Base-by-base conservation (phyloP, 2,329 filamentous ascomycete species). In the Setomelanomma holmii region DNA sequence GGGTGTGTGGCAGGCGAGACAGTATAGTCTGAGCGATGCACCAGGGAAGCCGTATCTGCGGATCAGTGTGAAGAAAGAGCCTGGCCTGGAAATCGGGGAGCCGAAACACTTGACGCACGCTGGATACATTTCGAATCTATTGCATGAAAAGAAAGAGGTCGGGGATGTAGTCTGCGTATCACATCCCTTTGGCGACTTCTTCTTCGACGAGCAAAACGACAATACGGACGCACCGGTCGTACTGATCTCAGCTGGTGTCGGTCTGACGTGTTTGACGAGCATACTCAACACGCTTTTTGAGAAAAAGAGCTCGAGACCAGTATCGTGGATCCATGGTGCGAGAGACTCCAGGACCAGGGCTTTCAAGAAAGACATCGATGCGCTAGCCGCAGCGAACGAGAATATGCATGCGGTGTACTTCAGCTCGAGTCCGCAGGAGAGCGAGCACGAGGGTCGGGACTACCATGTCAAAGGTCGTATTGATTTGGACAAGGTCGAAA, bases 1-100 rank as follows among this genome's bases (percentile, higher is more conserved):
- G 8, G 82, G 83, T n/a, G 80, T 85, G 67, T 75, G 80, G 58
- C 89, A 92, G 72, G 81, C 85, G 16, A 80, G 89, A 24, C 89
- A 91, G 72, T 92, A 91, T 75, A 89, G 87, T 21, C 80, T 92
- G 55, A 88, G 84, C 64, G 87, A 90, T 58, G 80, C 83, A 43
- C 87, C 86, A 2, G 78, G 78, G 2, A 75, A 80, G 7, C 79
- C 84, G 43, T 82, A 86, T 73, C 89, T 89, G 73, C 84, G 89
- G 23, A 87, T 91, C 74, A 89, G 83, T 43, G 82, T 92, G 50
- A 90, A 90, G 80, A 83, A 81, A 53, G 87, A 91, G 64, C 71
- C 76, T 2, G 86, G 85, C 4, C 66, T 84, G 12, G 75, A 80
- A 41, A 42, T 75, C 41, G 69, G 76, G 2, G 75, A 81, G n/a